These are phyloP conservation scores for Heritiera fomes DNA, from an alignment of 345 rosid species.

Conservation along the genomic window DNA sequence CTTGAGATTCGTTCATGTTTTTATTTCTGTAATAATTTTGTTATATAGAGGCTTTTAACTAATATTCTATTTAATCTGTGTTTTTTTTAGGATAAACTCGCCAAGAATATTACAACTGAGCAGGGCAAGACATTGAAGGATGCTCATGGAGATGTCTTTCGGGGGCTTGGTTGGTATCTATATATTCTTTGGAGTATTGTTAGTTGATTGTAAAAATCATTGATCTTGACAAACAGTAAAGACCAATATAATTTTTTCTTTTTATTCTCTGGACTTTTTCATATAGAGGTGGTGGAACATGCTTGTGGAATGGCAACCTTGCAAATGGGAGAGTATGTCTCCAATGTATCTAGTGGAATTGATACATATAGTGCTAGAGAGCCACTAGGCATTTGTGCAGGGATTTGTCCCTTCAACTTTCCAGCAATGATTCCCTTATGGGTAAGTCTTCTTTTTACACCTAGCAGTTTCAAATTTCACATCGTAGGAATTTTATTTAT, in stretches of 20 bases:
- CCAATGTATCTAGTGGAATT: conserved; percentile 87
- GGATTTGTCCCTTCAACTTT: conserved; percentile 97
- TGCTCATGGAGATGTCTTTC: conserved; percentile 96
- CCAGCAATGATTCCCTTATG: conserved; percentile 99
- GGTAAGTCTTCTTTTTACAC: conserved; percentile 42
- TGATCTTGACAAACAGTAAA: background rate
- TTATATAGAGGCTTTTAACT: conserved; percentile 8
- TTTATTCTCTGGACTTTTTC: conserved; percentile 18
- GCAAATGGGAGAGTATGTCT: conserved; percentile 94
- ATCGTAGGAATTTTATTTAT: background rate
- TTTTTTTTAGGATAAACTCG: conserved; percentile 76
- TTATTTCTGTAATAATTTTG: background rate
- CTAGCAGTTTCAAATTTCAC: background rate
- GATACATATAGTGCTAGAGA: conserved; percentile 92
- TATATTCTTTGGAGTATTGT: conserved; percentile 3
- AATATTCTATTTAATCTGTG: background rate
- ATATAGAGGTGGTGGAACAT: conserved; percentile 96
- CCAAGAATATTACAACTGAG: conserved; percentile 81
- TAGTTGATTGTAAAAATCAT: conserved; percentile 8
- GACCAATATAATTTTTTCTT: background rate
- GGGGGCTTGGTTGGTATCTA: conserved; percentile 73
- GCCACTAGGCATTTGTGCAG: conserved; percentile 98
- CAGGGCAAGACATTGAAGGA: conserved; percentile 98
- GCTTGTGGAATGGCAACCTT: conserved; percentile 95
- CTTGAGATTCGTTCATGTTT: conserved; percentile 14